Percentiles rank a stretch among this genome's conserved stretches.
Evolutionary conservation across 768 basidiomycete species (phyloP).

Genomic region (Kwoniella botswanensis): DNA sequence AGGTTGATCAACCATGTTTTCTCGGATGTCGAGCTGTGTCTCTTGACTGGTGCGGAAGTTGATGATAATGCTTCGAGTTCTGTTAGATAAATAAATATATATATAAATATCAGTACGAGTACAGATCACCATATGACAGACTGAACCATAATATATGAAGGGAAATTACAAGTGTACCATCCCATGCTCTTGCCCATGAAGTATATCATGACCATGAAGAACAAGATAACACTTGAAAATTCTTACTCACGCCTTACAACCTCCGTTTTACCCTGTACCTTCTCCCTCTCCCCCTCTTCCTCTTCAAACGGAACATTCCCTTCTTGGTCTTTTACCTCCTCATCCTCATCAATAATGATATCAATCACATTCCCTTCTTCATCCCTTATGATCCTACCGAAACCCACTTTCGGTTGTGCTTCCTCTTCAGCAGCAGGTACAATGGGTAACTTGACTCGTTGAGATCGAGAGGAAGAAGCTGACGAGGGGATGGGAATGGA

Average conservation of each 20-base stretch:
- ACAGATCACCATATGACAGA: no score
- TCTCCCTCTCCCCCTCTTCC: constrained; percentile 24
- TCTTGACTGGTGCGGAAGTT: constrained; percentile 61
- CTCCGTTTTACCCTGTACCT: constrained; percentile 60
- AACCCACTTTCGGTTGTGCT: constrained; percentile 62
- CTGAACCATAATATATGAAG: background rate
- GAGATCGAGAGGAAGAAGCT: constrained; percentile 36
- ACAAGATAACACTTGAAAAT: constrained; percentile 33
- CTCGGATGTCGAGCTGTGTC: constrained; percentile 75
- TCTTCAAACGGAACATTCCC: constrained; percentile 40
- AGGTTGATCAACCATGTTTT: constrained; percentile 69
- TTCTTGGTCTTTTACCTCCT: constrained; percentile 44
- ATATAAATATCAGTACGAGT: background rate
- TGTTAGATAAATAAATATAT: constrained; percentile 20
- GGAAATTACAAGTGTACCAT: no score
- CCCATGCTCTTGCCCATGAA: no score
- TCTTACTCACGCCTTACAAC: constrained; percentile 59
- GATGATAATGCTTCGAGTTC: constrained; percentile 72
- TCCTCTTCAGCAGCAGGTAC: constrained; percentile 29
- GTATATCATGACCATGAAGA: no score
- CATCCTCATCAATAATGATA: constrained; percentile 69
- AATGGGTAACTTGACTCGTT: constrained; percentile 38
- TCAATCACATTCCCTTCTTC: constrained; percentile 74
- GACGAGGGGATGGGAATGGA: constrained; percentile 47
- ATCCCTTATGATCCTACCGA: constrained; percentile 82